Evolutionary conservation across 2,329 filamentous ascomycete genomes (phyloP), one percentile per base, ranked within the genome.

Genomic region (Aspergillus persii): DNA sequence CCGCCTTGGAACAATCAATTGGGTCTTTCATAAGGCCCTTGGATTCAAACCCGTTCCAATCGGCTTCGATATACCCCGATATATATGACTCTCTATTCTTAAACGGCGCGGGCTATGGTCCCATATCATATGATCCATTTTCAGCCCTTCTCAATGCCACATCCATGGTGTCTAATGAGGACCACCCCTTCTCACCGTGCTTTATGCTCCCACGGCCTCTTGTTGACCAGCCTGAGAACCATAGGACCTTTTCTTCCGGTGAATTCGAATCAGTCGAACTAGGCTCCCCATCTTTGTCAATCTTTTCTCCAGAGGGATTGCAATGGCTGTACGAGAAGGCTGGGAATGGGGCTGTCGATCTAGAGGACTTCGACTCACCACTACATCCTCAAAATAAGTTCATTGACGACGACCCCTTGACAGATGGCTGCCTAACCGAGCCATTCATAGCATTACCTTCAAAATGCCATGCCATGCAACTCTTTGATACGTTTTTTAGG

Each of bases 191-290:
- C 8, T 53, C 51, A 27, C 51, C 51, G 9, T 53, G 50, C n/a
- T 57, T 57, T 15, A 18, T 50, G 12, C 44, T 57, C 11, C 56
- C 56, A 5, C 26, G 56, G 30, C 51, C 36, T 6, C 50, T 57
- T n/a, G 27, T 57, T 15, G 41, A 46, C 18, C 8, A 9, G 8
- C 30, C 50, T 41, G 41, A 46, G 29, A 39, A 11, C n/a, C 15
- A n/a, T 8, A 15, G 7, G n/a, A 8, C 18, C 8, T 44, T 12
- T 33, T 7, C 30, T 31, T 50, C n/a, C 30, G 23, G 23, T 53
- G n/a, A 53, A 26, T 44, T 8, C 12, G 9, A 12, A 7, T 46
- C 23, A n/a, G 39, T 27, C 18, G 50, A 47, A 7, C 18, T 8
- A 46, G 36, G 12, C 15, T 31, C 55, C 9, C 53, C 55, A 8